phyloP scores from a whole-genome alignment of 179 eudicot species.

The Carnegiea gigantea region DNA sequence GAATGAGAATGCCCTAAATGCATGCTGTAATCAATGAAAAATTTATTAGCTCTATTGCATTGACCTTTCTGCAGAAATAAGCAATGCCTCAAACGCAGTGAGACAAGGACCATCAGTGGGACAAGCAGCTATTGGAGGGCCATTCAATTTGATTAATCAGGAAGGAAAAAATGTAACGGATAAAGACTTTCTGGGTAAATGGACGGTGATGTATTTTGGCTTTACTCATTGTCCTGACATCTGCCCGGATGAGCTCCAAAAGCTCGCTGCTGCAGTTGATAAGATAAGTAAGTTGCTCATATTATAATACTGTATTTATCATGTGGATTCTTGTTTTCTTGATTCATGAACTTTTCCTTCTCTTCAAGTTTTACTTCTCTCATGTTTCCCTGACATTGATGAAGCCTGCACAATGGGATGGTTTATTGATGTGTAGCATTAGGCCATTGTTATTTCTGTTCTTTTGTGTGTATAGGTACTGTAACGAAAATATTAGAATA shows the following conservation, averaged over 20 bases:
- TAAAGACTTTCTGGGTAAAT: conserved; percentile 75
- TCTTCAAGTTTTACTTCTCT: neutral
- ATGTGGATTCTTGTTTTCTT: neutral
- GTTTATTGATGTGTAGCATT: neutral
- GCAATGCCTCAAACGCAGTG: conserved; percentile 61
- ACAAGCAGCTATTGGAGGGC: conserved; percentile 93
- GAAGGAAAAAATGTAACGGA: conserved; percentile 78
- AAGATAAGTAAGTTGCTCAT: conserved; percentile 71
- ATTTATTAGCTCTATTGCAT: neutral
- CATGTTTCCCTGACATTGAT: neutral
- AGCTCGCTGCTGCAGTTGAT: conserved; percentile 85
- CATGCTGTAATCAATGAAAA: neutral
- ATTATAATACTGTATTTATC: too few relatives aligned
- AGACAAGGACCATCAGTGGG: conserved; percentile 94
- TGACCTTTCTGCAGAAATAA: conserved; percentile 54
- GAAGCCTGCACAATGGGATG: neutral
- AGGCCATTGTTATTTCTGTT: neutral
- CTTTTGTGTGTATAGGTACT: neutral
- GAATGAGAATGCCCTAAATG: neutral
- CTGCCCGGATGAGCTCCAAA: conserved; percentile 94
- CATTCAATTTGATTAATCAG: conserved; percentile 79
- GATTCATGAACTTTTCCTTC: neutral
- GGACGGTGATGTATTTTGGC: conserved; percentile 90
- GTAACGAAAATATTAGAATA: neutral
- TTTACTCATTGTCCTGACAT: conserved; percentile 98